Evolutionary conservation across 2,329 filamentous ascomycete genomes (phyloP).

Genomic region (Calonectria fujianensis): DNA sequence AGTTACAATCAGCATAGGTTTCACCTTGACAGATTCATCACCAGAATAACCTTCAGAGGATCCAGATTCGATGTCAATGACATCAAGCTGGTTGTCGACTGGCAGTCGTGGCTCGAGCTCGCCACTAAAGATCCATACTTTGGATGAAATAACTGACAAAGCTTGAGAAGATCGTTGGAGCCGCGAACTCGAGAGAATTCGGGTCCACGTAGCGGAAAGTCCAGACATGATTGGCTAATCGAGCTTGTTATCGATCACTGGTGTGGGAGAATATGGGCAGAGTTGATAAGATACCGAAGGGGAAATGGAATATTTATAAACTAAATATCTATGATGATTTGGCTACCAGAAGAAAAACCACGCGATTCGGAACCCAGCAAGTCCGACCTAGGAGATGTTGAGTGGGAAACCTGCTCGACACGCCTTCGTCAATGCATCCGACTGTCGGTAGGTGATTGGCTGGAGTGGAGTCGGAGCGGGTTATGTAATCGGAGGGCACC

Average conservation of each 20-base stretch:
- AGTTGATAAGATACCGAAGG: neutral
- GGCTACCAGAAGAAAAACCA: slow-evolving; percentile 2
- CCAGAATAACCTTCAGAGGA: slow-evolving; percentile 17
- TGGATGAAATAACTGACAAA: slow-evolving; percentile 62
- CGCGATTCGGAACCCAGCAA: neutral
- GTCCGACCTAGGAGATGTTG: slow-evolving; percentile 1
- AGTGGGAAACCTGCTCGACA: neutral
- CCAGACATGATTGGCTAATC: neutral
- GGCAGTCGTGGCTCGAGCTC: slow-evolving; percentile 71
- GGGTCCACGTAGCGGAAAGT: slow-evolving; percentile 50
- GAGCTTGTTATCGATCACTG: neutral
- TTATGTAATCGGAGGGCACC: slow-evolving; percentile 23
- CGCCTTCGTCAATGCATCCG: neutral
- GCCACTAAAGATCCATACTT: slow-evolving; percentile 70
- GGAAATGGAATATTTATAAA: slow-evolving; percentile 9
- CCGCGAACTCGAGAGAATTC: slow-evolving; percentile 51
- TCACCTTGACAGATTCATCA: neutral
- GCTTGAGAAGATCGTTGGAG: slow-evolving; percentile 71
- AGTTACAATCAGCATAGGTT: neutral
- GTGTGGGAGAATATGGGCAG: neutral
- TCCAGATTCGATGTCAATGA: slow-evolving; percentile 56
- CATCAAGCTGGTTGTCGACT: slow-evolving; percentile 68
- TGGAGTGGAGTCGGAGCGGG: neutral
- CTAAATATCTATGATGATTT: neutral
- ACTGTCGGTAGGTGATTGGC: neutral